Percentiles rank a stretch among this genome's conserved stretches.
phyloP scores from a whole-genome alignment of 495 filamentous ascomycete genomes.

The Lasiosphaeris hirsuta region DNA sequence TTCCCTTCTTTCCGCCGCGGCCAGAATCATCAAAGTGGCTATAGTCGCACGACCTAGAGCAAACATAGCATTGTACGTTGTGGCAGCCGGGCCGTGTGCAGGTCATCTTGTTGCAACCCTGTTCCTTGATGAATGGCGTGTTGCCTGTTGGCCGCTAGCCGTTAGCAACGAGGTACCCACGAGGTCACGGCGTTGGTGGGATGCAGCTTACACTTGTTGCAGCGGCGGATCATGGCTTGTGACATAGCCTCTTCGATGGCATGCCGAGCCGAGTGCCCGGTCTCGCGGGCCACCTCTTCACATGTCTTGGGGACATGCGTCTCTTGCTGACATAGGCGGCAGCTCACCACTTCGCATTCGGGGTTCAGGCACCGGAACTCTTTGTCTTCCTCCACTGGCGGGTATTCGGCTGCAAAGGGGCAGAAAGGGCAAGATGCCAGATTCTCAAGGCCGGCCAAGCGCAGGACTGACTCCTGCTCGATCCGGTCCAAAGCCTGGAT shows the following conservation, averaged over 20 bases:
- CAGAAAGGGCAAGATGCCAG: slow-evolving; percentile 79
- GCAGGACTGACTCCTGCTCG: slow-evolving; percentile 65
- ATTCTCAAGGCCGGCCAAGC: slow-evolving; percentile 60
- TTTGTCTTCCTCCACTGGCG: slow-evolving; percentile 63
- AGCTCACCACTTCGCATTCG: slow-evolving; percentile 64
- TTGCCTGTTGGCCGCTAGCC: slow-evolving; percentile 42
- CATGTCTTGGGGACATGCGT: slow-evolving; percentile 76
- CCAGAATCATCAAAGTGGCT: slow-evolving; percentile 48
- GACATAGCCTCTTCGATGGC: slow-evolving; percentile 81
- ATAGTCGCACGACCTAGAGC: slow-evolving; percentile 57
- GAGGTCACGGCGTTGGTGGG: not conserved
- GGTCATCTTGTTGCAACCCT: slow-evolving; percentile 81
- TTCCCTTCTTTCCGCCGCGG: slow-evolving; percentile 43
- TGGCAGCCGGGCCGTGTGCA: slow-evolving; percentile 55
- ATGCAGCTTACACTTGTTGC: slow-evolving; percentile 55
- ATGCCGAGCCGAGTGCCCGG: slow-evolving; percentile 56
- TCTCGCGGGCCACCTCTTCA: slow-evolving; percentile 61
- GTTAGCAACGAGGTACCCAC: not conserved
- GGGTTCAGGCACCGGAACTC: slow-evolving; percentile 72
- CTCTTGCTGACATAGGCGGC: slow-evolving; percentile 67
- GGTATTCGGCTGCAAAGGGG: slow-evolving; percentile 69
- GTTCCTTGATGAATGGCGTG: slow-evolving; percentile 66
- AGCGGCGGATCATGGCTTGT: slow-evolving; percentile 69
- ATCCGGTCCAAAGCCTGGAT: slow-evolving; percentile 59
- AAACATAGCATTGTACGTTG: slow-evolving; percentile 70